Conservation (phyloP, 805 yeast species). For the Blastobotrys chiropterorum region DNA sequence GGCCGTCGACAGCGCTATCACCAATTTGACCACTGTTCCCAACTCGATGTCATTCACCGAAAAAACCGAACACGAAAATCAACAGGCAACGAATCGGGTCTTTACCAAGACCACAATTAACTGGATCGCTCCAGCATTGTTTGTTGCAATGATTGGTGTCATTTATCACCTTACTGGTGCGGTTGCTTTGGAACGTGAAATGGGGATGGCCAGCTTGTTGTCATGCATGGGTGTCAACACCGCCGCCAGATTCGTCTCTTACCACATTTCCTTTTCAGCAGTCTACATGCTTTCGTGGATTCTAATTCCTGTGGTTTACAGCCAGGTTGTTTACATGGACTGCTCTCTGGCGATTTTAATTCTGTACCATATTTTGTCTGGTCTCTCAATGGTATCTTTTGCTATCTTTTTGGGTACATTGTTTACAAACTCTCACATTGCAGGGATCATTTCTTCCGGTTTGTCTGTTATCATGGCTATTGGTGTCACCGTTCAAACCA, state of each 20-base stretch:
- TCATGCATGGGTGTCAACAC: conserved; percentile 30
- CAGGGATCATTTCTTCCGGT: conserved; percentile 32
- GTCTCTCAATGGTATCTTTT: conserved; percentile 29
- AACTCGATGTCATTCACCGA: conserved; percentile 29
- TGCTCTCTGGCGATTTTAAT: conserved; percentile 24
- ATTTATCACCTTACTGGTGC: conserved; percentile 32
- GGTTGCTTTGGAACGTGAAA: conserved; percentile 30
- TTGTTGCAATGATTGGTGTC: conserved; percentile 32
- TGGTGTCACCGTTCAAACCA: conserved; percentile 28
- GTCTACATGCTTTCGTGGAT: conserved; percentile 33
- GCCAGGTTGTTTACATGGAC: conserved; percentile 22
- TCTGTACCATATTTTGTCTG: conserved; percentile 29
- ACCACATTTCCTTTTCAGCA: conserved; percentile 25
- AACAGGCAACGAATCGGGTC: conserved; percentile 22
- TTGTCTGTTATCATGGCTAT: conserved; percentile 28
- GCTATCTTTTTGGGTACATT: conserved; percentile 28
- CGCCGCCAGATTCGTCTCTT: conserved; percentile 24
- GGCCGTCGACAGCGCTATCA: conserved; percentile 30
- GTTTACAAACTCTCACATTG: conserved; percentile 28
- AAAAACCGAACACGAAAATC: conserved; percentile 21
- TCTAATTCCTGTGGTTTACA: conserved; percentile 24
- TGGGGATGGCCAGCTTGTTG: conserved; percentile 27
- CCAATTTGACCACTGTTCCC: conserved; percentile 23
- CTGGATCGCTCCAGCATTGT: conserved; percentile 32
- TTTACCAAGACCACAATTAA: conserved; percentile 25